Evolutionary conservation across 1,284 basidiomycete genomes (phyloP).

Genomic region (Kalmanozyma brasiliensis): DNA sequence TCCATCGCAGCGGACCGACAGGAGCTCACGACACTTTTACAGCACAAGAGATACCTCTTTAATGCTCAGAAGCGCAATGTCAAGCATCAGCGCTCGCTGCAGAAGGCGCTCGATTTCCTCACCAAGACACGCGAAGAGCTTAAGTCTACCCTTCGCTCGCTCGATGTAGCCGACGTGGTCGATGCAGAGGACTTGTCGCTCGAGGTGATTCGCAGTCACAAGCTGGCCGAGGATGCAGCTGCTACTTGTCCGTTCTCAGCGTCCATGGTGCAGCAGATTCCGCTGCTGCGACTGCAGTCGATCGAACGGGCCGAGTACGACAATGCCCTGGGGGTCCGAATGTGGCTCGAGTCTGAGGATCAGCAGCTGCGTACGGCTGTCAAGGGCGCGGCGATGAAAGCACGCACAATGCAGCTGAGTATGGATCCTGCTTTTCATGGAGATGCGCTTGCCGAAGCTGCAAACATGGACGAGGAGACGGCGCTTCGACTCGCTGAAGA

Average conservation of each 20-base stretch:
- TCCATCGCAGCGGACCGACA: conserved; percentile 26
- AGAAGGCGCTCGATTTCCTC: conserved; percentile 4
- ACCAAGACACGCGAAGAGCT: conserved; percentile 31
- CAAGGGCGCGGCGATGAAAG: conserved; percentile 28
- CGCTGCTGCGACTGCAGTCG: conserved; percentile 34
- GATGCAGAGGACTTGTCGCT: conserved; percentile 47
- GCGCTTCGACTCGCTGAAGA: conserved; percentile 26
- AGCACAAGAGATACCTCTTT: conserved; percentile 7
- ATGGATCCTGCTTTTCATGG: conserved; percentile 15
- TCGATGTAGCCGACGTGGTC: conserved; percentile 39
- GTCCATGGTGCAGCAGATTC: conserved; percentile 24
- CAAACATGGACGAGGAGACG: conserved; percentile 17
- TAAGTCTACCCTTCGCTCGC: conserved; percentile 29
- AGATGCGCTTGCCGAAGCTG: conserved; percentile 22
- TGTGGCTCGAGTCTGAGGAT: conserved; percentile 39
- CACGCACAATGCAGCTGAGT: conserved; percentile 10
- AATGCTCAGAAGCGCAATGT: conserved; percentile 23
- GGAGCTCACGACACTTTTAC: conserved; percentile 21
- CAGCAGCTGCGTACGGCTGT: conserved; percentile 23
- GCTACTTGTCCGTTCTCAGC: conserved; percentile 21
- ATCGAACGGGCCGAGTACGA: conserved; percentile 44
- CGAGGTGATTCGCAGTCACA: conserved; percentile 31
- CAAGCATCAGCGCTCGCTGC: conserved; percentile 19
- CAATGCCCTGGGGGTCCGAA: conserved; percentile 19
- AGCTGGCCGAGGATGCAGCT: conserved; percentile 15